Evolutionary conservation across 179 eudicot species (phyloP).

Genomic region (Corrigiola litoralis): DNA sequence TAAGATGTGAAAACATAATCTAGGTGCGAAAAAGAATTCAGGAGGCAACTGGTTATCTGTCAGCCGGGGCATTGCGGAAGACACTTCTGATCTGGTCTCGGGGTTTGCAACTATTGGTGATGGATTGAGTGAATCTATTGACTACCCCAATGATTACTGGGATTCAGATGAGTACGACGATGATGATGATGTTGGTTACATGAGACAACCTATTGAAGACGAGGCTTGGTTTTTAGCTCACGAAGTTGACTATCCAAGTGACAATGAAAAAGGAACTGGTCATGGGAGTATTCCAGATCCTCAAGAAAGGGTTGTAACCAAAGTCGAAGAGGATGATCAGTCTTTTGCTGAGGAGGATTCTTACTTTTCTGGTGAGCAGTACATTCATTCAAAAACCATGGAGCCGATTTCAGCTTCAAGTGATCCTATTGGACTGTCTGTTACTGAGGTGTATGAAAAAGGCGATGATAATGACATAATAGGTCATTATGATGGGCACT

Average conservation of each 20-base stretch:
- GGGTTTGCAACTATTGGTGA: conserved; percentile 97
- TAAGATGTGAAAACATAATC: not conserved
- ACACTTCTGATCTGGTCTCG: conserved; percentile 87
- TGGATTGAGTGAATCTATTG: conserved; percentile 93
- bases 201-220: conserved; percentile 98
- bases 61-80: conserved; percentile 97
- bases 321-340: conserved; percentile 89
- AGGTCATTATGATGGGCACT: conserved; percentile 78
- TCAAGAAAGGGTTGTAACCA: conserved; percentile 64
- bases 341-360: conserved; percentile 98
- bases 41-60: conserved; percentile 98
- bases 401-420: conserved; percentile 55
- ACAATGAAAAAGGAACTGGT: conserved; percentile 87
- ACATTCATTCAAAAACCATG: conserved; percentile 60
- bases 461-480: conserved; percentile 52
- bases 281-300: conserved; percentile 74
- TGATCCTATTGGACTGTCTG: conserved; percentile 65
- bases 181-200: conserved; percentile 97
- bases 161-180: conserved; percentile 99
- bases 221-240: conserved; percentile 99
- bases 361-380: conserved; percentile 78
- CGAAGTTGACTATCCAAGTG: conserved; percentile 99
- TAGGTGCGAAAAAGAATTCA: conserved; percentile 68
- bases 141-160: conserved; percentile 93
- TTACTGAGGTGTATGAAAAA: conserved; percentile 60